Percentiles rank a stretch among this genome's conserved stretches.
Evolutionary conservation across 2,329 filamentous ascomycete genomes (phyloP).

Genomic region (Fusarium oxysporum): DNA sequence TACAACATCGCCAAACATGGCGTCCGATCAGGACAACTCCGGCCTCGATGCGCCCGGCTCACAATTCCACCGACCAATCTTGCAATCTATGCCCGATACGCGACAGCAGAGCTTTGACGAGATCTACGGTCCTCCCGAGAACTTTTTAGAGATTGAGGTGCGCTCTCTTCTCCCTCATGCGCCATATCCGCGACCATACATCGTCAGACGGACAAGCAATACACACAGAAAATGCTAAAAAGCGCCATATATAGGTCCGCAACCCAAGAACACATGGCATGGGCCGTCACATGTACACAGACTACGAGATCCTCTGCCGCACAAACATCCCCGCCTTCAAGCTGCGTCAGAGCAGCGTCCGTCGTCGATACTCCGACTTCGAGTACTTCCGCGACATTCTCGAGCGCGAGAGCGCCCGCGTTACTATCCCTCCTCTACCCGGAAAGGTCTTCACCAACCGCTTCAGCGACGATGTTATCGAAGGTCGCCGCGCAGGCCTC

Average conservation of each 20-base stretch:
- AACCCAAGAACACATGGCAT: slow-evolving; percentile 95
- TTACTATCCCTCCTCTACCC: slow-evolving; percentile 94
- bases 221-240: slow-evolving; percentile 6
- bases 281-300: slow-evolving; percentile 96
- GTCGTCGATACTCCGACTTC: slow-evolving; percentile 96
- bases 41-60: slow-evolving; percentile 46
- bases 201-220: neutral
- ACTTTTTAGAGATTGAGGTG: slow-evolving; percentile 98
- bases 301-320: slow-evolving; percentile 96
- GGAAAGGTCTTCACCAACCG: slow-evolving; percentile 98
- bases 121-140: slow-evolving; percentile 98
- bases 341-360: slow-evolving; percentile 87
- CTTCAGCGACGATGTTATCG: slow-evolving; percentile 98
- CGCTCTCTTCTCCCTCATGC: slow-evolving; percentile 15
- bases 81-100: slow-evolving; percentile 76
- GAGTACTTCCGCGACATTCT: slow-evolving; percentile 99
- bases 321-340: slow-evolving; percentile 99
- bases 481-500: slow-evolving; percentile 88
- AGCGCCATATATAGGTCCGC: slow-evolving; percentile 72
- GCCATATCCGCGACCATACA: neutral
- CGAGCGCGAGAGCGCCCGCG: slow-evolving; percentile 91
- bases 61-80: slow-evolving; percentile 63
- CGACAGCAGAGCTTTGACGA: slow-evolving; percentile 97
- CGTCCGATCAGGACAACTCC: slow-evolving; percentile 53
- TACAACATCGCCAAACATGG: slow-evolving; percentile 56